Percentiles rank a stretch among this genome's conserved stretches.
Conservation (phyloP, 2,329 filamentous ascomycete genomes). For the Pseudopyrenochaeta lycopersici region DNA sequence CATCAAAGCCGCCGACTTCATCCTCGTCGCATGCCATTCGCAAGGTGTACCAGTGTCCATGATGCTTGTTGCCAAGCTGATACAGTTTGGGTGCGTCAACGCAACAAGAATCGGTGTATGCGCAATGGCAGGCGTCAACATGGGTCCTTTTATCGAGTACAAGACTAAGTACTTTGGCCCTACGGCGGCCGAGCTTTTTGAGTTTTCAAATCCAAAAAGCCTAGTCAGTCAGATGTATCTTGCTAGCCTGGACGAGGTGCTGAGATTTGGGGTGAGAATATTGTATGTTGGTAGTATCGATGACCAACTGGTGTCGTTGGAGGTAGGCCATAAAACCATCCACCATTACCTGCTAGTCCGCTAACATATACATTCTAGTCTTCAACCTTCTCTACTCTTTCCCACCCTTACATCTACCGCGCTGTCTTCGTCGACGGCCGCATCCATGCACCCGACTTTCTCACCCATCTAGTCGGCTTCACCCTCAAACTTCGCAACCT, state of each 20-base stretch:
- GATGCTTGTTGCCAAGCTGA: conserved; percentile 91
- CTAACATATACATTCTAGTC: conserved; percentile 69
- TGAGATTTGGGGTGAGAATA: conserved; percentile 82
- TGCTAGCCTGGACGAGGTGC: conserved; percentile 74
- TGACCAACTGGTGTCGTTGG: conserved; percentile 92
- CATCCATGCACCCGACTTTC: conserved; percentile 90
- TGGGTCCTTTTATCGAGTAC: conserved; percentile 93
- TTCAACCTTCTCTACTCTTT: conserved; percentile 83
- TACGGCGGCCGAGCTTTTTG: conserved; percentile 92
- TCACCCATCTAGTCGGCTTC: conserved; percentile 92
- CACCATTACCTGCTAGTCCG: background rate
- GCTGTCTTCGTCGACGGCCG: conserved; percentile 96
- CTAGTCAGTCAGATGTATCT: conserved; percentile 84
- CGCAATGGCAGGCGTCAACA: conserved; percentile 87
- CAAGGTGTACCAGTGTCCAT: conserved; percentile 94
- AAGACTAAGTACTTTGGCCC: conserved; percentile 89
- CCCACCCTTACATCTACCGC: conserved; percentile 92
- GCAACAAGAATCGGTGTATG: conserved; percentile 81
- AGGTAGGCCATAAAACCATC: conserved; percentile 61
- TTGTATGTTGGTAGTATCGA: conserved; percentile 95
- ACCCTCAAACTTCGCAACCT: conserved; percentile 93
- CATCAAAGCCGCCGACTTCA: conserved; percentile 85
- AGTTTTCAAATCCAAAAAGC: conserved; percentile 85
- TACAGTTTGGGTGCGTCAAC: conserved; percentile 85
- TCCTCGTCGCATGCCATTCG: conserved; percentile 92